Base-by-base conservation (phyloP, 352 stramenopile genomes). In the Peronosclerospora sorghi region DNA sequence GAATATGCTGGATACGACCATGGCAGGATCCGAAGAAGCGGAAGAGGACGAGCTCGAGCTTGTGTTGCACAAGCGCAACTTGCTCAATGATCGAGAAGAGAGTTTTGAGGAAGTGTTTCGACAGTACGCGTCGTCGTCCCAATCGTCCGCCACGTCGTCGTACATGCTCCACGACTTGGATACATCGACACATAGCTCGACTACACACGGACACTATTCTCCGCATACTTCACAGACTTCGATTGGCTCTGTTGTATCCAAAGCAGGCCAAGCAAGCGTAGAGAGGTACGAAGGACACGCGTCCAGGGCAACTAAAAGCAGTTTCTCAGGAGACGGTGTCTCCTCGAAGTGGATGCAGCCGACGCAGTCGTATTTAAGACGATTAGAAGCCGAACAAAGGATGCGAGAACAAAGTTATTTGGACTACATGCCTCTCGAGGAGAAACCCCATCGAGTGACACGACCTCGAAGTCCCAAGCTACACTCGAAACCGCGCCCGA, bases 281-380 rank as follows among this genome's bases (percentile, higher is more conserved):
- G 8, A 24, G 2, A 26, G 41, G 18, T 35, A 2, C 19, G 32
- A 21, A 41, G 14, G 44, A 15, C 48, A 41, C 18, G 27, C 48
- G n/a, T 21, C 36, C 0, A 34, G 32, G 8, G 38, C 38, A 20
- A 34, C n/a, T 19, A 52, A 54, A 21, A 45, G 15, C 37, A 60
- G 32, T 14, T 40, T 46, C 21, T 36, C 49, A 0, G 48, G 41
- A 18, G 41, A 70, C 19, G 18, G 37, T 14, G 42, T 62, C 13
- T 48, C 62, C 19, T 83, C 72, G 7, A 73, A 72, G 38, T 48
- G 86, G 14, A 58, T 86, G 36, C 73, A 84, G 42, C 76, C 73
- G 0, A 89, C 77, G 4, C 60, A 86, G 47, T 73, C 73, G 21
- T 86, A 63, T 38, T 45, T 86, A 0, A 59, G 60, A 24, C 48